Conservation (phyloP, 129 eudicot species). For the Chrysanthemum makinoi region DNA sequence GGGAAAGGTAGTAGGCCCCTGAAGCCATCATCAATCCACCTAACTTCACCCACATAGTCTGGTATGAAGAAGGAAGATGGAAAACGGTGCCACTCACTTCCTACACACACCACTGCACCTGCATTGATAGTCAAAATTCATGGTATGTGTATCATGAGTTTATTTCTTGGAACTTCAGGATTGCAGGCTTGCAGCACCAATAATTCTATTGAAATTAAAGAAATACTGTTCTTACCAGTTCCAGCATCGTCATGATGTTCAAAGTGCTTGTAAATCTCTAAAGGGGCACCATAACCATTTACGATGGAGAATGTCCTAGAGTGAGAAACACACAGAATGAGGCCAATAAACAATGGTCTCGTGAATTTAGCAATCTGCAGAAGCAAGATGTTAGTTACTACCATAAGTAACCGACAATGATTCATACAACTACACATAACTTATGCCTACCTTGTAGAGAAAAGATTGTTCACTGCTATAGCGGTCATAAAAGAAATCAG, state of each 20-base stretch:
- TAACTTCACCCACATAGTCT: conserved; percentile 71
- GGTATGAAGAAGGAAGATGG: conserved; percentile 96
- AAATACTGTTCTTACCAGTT: conserved; percentile 44
- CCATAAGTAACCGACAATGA: conserved; percentile 12
- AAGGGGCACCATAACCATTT: conserved; percentile 90
- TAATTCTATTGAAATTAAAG: not conserved
- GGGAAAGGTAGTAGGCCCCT: conserved; percentile 92
- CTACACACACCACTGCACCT: conserved; percentile 93
- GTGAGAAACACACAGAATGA: conserved; percentile 79
- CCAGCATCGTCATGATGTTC: conserved; percentile 85
- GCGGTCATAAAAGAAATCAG: conserved; percentile 76
- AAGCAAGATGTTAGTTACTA: conserved; percentile 22
- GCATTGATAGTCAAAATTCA: conserved; percentile 13
- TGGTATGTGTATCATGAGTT: not conserved
- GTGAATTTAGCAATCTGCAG: conserved; percentile 62
- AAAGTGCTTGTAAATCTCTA: conserved; percentile 92
- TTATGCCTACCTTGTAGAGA: conserved; percentile 44
- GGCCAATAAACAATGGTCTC: conserved; percentile 78
- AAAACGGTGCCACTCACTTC: conserved; percentile 97
- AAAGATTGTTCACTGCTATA: conserved; percentile 51
- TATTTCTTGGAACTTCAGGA: not conserved
- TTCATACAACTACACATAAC: not conserved
- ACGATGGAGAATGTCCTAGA: conserved; percentile 87
- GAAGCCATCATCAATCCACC: conserved; percentile 97
- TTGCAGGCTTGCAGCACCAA: not conserved